Evolutionary conservation across 805 yeast species (phyloP), one percentile per base, ranked within the genome.

Genomic region (Cyberlindnera nakhonratchasimensis): DNA sequence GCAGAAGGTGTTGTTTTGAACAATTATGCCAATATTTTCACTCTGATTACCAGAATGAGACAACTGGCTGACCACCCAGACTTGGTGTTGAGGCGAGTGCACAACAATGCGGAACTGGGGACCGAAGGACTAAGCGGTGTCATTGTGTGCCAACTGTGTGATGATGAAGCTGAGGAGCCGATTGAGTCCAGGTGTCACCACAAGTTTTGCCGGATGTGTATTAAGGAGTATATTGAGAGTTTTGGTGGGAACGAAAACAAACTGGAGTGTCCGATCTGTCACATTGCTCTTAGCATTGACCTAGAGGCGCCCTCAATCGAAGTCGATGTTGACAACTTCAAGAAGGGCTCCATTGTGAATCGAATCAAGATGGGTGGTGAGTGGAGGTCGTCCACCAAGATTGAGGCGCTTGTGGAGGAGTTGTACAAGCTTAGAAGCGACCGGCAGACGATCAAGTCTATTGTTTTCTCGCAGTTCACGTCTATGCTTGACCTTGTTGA

Each of bases 21-120:
- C 65, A 93, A 93, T 62, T 93, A 93, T 66, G 99, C 99, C 34
- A 93, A 93, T 57, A 93, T 93, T 57, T 93, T 93, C 67, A 90
- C 98, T 0, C 72, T 93, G 43, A 90, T 93, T 56, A 93, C 99
- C 0, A 72, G 99, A 55, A 95, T 93, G 99, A 78, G 99, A 55
- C 99, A 93, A 64, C 70, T 93, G 54, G 98, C 99, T 0, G 99
- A 93, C 62, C 99, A 93, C 63, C 99, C 99, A 0, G 99, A 93
- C 65, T 69, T 93, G 48, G 97, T 93, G 1, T 69, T 93, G 58
- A 80, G 89, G 52, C 71, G 90, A 39, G 73, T 81, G 23, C 76
- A 76, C 3, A 59, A 61, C 28, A 63, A 54, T 18, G 51, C 62
- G 18, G 60, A 65, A 55, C 51, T 63, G 52, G 50, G 63, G 46